Evolutionary conservation across 2,329 filamentous ascomycete species (phyloP), one percentile per base, ranked within the genome.

Genomic region (Fusarium avenaceum): DNA sequence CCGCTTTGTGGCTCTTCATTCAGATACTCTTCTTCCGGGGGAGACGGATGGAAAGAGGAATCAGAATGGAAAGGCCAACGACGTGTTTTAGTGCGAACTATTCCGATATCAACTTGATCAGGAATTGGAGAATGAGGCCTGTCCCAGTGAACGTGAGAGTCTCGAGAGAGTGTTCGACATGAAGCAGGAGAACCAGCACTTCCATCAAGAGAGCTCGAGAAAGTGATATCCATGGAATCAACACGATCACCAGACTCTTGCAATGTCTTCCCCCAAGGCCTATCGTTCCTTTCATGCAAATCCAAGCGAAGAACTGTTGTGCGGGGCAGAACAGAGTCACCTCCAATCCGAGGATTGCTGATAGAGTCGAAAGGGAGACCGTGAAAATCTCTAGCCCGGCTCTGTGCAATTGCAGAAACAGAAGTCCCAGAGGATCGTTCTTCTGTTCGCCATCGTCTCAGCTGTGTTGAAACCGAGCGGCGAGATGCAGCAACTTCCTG

Each of bases 361-460:
- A 51, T 8, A 28, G 20, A 13, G 15, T 63, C 33, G n/a, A 50
- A 33, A 28, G 20, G 33, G n/a, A 65, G 20, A 4, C 28, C 48
- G 30, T 55, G 35, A 30, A 24, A 17, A n/a, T 54, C 30, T 22
- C 14, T 49, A n/a, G 46, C 52, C 30, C 40, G 20, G 3, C 10
- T 33, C 3, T 10, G 20, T 45, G 33, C 8, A 14, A 26, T 20
- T 13, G 54, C 28, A 13, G 40, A 28, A 17, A 48, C 32, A 17
- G n/a, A 24, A 19, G 26, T 24, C 14, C 14, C 22, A 57, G 32
- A 7, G 4, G 46, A 15, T 17, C 15, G 9, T 4, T 22, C 26
- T 39, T 19, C 39, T 11, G 35, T 35, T 17, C 17, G 26, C 33
- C 43, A 53, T 19, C 22, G 39, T 20, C 46, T 14, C n/a, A 54